These are phyloP conservation scores for Colletotrichum sp. DNA, from an alignment of 2,329 filamentous ascomycete genomes.

Conservation along the genomic window DNA sequence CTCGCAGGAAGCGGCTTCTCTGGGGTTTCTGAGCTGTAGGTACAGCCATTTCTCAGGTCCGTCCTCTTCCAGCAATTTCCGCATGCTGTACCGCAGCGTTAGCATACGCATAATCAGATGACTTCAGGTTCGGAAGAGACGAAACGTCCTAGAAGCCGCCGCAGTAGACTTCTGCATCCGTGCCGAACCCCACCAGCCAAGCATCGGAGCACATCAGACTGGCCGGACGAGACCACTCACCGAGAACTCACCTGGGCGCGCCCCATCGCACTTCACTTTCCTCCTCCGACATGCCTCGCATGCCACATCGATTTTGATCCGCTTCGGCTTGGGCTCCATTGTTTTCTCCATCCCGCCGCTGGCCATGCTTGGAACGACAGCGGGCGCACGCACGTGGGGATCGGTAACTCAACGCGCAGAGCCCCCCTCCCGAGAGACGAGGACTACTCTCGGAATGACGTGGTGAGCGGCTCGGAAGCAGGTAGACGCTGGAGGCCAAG, in stretches of 20 bases:
- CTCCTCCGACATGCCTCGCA: constrained; percentile 45
- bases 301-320: constrained; percentile 48
- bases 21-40: constrained; percentile 26
- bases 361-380: background rate
- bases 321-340: constrained; percentile 32
- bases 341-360: background rate
- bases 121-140: background rate
- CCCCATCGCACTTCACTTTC: constrained; percentile 48
- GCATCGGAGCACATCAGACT: background rate
- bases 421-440: background rate
- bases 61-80: constrained; percentile 34
- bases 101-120: background rate
- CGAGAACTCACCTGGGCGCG: constrained; percentile 36
- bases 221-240: background rate
- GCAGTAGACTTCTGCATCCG: background rate
- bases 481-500: background rate
- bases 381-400: background rate
- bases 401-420: background rate
- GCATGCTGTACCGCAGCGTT: constrained; percentile 27
- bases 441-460: background rate
- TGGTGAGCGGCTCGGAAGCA: background rate
- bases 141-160: background rate
- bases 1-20: background rate
- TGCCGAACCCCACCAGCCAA: background rate
- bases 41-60: constrained; percentile 30